Percentiles rank a stretch among this genome's conserved stretches.
Conservation (phyloP, 495 filamentous ascomycete genomes). For the Podospora appendiculata region DNA sequence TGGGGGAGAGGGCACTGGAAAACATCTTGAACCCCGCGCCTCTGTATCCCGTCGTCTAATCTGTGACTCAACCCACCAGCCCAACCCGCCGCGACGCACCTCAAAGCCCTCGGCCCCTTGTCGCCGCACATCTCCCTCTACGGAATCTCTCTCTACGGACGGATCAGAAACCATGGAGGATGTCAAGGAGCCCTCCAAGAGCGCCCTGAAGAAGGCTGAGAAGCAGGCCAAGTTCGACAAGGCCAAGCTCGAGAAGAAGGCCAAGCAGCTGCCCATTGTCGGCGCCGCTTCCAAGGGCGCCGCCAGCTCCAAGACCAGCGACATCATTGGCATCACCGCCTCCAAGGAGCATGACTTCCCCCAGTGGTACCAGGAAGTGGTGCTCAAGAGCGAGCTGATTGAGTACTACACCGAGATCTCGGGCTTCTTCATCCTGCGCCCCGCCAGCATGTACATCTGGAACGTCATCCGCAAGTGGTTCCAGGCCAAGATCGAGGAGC, state of each 20-base stretch:
- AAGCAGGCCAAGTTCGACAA: conserved; percentile 49
- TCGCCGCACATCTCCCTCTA: too few species aligned
- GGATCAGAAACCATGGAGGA: conserved; percentile 29
- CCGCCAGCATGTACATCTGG: conserved; percentile 84
- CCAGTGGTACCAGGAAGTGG: conserved; percentile 91
- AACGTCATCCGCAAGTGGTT: conserved; percentile 87
- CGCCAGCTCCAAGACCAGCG: conserved; percentile 44
- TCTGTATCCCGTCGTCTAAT: too few species aligned
- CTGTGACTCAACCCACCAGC: too few species aligned
- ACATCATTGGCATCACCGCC: conserved; percentile 79
- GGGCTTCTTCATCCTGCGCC: conserved; percentile 90
- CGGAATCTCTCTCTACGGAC: too few species aligned
- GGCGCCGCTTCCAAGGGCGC: background rate
- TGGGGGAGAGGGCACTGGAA: too few species aligned
- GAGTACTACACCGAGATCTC: conserved; percentile 70
- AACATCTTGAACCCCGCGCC: too few species aligned
- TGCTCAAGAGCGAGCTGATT: conserved; percentile 91
- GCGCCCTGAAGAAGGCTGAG: conserved; percentile 41
- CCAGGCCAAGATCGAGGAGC: conserved; percentile 72
- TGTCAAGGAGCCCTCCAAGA: conserved; percentile 52
- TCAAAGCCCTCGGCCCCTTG: background rate
- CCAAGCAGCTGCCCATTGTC: conserved; percentile 45
- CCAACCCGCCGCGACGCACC: background rate
- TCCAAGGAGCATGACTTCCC: conserved; percentile 82
- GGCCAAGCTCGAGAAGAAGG: conserved; percentile 60